Conservation (phyloP, 345 rosid genomes). For the Chamaenerion angustifolium region DNA sequence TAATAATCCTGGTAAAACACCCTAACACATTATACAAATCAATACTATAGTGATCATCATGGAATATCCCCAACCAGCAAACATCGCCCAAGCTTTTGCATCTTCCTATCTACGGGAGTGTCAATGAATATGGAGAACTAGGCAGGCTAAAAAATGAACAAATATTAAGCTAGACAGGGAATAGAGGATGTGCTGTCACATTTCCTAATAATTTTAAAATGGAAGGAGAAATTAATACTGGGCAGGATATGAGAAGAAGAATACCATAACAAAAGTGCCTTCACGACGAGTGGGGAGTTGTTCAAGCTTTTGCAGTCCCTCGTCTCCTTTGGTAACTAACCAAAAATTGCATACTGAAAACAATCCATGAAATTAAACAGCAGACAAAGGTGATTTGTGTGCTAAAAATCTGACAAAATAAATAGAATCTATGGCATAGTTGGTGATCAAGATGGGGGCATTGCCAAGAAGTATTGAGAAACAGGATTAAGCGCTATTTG, state of each 20-base stretch:
- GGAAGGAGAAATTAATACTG: background rate
- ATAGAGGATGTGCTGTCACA: too few species aligned
- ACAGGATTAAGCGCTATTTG: constrained; percentile 78
- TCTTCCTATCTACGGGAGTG: too few species aligned
- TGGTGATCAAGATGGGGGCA: constrained; percentile 91
- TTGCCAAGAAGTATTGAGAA: constrained; percentile 94
- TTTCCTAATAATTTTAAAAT: background rate
- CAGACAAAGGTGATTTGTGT: background rate
- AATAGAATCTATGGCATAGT: constrained; percentile 23
- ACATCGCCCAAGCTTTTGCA: too few species aligned
- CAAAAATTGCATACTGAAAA: constrained; percentile 85
- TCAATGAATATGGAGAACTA: too few species aligned
- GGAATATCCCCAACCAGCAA: too few species aligned
- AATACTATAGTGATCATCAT: too few species aligned
- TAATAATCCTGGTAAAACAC: too few species aligned
- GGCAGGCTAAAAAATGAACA: too few species aligned
- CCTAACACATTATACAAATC: too few species aligned
- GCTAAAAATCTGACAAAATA: background rate
- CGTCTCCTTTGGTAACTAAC: constrained; percentile 91
- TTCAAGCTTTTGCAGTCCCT: constrained; percentile 75
- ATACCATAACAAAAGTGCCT: constrained; percentile 92
- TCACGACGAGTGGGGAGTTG: constrained; percentile 77
- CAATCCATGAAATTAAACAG: constrained; percentile 7
- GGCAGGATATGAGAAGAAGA: background rate
- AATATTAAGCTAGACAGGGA: too few species aligned